phyloP scores from a whole-genome alignment of 805 yeast species.

The Metschnikowia lunata region DNA sequence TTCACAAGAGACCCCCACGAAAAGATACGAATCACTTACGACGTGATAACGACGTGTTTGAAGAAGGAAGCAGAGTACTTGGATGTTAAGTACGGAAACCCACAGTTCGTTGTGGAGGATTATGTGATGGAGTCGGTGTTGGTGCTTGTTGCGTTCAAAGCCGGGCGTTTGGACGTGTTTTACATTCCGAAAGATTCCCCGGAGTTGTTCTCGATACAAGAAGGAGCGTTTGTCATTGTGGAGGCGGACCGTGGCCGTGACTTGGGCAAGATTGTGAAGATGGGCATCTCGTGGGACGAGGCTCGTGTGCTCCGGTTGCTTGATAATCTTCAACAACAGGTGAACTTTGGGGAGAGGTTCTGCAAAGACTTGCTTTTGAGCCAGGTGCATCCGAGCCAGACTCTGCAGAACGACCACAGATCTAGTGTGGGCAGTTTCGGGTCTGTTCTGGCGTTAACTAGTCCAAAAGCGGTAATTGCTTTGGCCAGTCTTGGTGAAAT shows the following conservation, averaged over 20 bases:
- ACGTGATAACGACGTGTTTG: neutral
- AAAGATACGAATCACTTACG: constrained; percentile 34
- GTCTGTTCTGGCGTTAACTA: neutral
- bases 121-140: neutral
- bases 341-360: constrained; percentile 43
- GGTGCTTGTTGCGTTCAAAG: constrained; percentile 61
- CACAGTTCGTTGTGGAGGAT: constrained; percentile 1
- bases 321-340: constrained; percentile 70
- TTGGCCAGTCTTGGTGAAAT: constrained; percentile 61
- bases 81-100: constrained; percentile 1
- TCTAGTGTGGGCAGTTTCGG: neutral
- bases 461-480: constrained; percentile 62
- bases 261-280: constrained; percentile 59
- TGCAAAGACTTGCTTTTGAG: constrained; percentile 25
- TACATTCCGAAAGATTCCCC: constrained; percentile 42
- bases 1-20: constrained; percentile 36
- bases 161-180: constrained; percentile 76
- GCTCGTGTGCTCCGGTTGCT: constrained; percentile 62
- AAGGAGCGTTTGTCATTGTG: constrained; percentile 71
- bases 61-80: constrained; percentile 1
- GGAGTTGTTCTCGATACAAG: constrained; percentile 29
- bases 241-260: constrained; percentile 83
- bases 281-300: constrained; percentile 57
- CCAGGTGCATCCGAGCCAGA: constrained; percentile 22
- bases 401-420: constrained; percentile 6